Evolutionary conservation across 2,329 filamentous ascomycete species (phyloP).

Genomic region (Alternaria incomplexa): DNA sequence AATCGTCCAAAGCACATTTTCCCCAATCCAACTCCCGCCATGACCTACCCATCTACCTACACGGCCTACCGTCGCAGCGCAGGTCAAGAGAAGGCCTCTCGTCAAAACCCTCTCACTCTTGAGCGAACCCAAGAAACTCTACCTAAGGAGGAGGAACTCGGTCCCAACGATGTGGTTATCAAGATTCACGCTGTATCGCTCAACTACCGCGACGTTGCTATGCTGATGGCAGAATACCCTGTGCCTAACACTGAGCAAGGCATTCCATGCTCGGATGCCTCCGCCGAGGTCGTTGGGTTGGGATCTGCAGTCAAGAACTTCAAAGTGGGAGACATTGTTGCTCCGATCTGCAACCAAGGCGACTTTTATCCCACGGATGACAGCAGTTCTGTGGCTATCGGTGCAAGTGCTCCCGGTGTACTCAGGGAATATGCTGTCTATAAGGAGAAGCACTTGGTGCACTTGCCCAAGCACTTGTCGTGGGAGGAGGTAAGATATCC

Average conservation of each 20-base stretch:
- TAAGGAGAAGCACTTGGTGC: constrained; percentile 31
- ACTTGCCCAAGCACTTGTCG: constrained; percentile 26
- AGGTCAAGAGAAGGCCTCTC: constrained; percentile 7
- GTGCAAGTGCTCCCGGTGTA: constrained; percentile 21
- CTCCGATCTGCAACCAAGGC: constrained; percentile 16
- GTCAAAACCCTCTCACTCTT: constrained; percentile 20
- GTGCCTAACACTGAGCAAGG: constrained; percentile 7
- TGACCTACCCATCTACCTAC: constrained; percentile 22
- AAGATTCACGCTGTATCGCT: constrained; percentile 35
- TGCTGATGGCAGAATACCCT: constrained; percentile 25
- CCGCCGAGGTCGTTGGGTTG: constrained; percentile 31
- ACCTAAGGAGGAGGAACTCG: constrained; percentile 4
- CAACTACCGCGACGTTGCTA: constrained; percentile 38
- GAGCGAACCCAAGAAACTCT: not conserved
- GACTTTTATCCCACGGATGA: constrained; percentile 19
- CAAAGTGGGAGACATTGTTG: constrained; percentile 32
- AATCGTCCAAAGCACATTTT: not conserved
- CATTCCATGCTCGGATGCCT: constrained; percentile 31
- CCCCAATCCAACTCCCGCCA: not conserved
- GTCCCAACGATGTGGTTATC: constrained; percentile 26
- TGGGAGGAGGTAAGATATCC: constrained; percentile 35
- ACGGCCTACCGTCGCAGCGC: constrained; percentile 28
- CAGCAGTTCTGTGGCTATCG: constrained; percentile 10
- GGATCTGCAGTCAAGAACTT: constrained; percentile 24
- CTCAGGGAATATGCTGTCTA: constrained; percentile 34